phyloP scores from a whole-genome alignment of 1,139 yeast species.

The Scheffersomyces parashehatae region DNA sequence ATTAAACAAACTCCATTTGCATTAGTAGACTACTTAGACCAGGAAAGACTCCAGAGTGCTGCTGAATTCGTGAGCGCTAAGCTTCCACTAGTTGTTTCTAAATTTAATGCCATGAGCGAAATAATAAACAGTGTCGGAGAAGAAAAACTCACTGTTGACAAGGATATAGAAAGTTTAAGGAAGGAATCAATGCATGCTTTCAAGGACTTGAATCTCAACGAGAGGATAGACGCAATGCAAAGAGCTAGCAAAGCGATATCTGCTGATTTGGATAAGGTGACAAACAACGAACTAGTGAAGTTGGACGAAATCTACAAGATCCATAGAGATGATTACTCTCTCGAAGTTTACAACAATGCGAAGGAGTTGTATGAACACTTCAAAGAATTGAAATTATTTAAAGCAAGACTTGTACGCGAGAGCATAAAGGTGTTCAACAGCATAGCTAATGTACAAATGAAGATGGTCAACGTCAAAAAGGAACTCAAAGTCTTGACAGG shows the following conservation, averaged over 20 bases:
- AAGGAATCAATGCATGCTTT: constrained; percentile 36
- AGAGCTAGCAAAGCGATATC: constrained; percentile 7
- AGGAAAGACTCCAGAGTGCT: constrained; percentile 22
- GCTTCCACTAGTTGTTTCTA: constrained; percentile 33
- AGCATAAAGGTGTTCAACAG: constrained; percentile 28
- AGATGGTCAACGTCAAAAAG: constrained; percentile 35
- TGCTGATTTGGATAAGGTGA: constrained; percentile 18
- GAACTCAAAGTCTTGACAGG: constrained; percentile 23
- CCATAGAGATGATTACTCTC: constrained; percentile 17
- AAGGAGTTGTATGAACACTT: constrained; percentile 14
- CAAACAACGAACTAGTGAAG: constrained; percentile 8
- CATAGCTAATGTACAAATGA: constrained; percentile 43
- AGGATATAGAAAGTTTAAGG: constrained; percentile 32
- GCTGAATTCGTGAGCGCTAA: constrained; percentile 24
- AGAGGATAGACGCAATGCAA: constrained; percentile 6
- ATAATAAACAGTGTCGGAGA: constrained; percentile 25
- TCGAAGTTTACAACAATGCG: constrained; percentile 13
- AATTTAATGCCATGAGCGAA: constrained; percentile 43
- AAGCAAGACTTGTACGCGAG: constrained; percentile 21
- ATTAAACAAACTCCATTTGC: constrained; percentile 18
- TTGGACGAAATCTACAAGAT: constrained; percentile 14
- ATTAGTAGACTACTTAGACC: constrained; percentile 27
- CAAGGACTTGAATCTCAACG: constrained; percentile 16
- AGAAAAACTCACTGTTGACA: constrained; percentile 32
- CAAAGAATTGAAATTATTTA: constrained; percentile 24